A percentile compares a stretch with the other conserved stretches of the same genome.
These are phyloP conservation scores for Russula emetica DNA, from an alignment of 768 basidiomycete genomes.

Conservation along the genomic window DNA sequence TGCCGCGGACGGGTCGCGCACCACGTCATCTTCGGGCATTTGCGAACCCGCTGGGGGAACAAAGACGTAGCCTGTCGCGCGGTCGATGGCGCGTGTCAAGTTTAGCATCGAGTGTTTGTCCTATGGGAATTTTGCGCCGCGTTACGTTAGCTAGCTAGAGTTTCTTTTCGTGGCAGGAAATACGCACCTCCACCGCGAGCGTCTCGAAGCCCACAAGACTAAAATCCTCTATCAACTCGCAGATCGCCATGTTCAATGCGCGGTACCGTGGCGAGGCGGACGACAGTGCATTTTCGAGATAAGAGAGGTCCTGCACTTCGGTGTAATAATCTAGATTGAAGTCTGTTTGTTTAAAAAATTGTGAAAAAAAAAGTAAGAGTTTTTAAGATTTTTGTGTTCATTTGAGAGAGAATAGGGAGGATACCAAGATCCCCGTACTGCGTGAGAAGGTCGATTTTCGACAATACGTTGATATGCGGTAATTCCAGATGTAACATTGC, in stretches of 20 bases:
- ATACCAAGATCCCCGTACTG: conserved; percentile 89
- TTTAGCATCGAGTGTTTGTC: conserved; percentile 95
- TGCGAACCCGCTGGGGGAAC: conserved; percentile 48
- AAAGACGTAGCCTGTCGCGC: conserved; percentile 89
- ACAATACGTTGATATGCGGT: conserved; percentile 97
- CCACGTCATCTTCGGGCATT: conserved; percentile 35
- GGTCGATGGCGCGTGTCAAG: conserved; percentile 77
- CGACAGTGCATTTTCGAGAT: conserved; percentile 73
- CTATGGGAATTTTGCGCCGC: conserved; percentile 36
- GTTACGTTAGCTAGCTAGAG: neutral
- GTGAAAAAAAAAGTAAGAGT: neutral
- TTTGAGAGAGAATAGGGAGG: too few species aligned
- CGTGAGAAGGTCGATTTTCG: conserved; percentile 88
- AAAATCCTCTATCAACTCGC: conserved; percentile 91
- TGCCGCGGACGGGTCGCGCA: conserved; percentile 36
- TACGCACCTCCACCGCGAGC: conserved; percentile 80
- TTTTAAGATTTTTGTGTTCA: too few species aligned
- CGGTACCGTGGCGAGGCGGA: conserved; percentile 63
- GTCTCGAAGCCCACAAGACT: conserved; percentile 94
- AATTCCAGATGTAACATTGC: conserved; percentile 98
- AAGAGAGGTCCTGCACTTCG: conserved; percentile 91
- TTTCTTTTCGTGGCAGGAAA: neutral
- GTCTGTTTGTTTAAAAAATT: conserved; percentile 50
- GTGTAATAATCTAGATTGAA: conserved; percentile 98
- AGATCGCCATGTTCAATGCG: conserved; percentile 83